Conservation (phyloP, 139 green algal species). For the Nannochloris sp. region DNA sequence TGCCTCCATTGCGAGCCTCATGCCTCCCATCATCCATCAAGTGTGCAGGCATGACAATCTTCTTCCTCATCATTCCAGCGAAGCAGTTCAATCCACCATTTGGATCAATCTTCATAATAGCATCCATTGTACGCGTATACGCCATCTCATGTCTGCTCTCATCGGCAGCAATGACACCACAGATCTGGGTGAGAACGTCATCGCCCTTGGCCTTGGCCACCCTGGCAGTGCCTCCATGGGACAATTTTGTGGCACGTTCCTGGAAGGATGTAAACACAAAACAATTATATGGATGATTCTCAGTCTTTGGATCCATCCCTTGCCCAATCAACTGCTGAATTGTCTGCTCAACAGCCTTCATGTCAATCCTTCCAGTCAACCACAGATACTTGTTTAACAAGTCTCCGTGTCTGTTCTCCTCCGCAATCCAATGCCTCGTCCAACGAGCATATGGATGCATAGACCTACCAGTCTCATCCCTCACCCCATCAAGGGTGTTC, state of each 20-base stretch:
- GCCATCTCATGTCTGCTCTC: conserved; percentile 94
- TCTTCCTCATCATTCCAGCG: conserved; percentile 97
- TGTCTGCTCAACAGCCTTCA: conserved; percentile 72
- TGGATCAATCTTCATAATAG: conserved; percentile 79
- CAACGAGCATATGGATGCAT: conserved; percentile 67
- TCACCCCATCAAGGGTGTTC: conserved; percentile 95
- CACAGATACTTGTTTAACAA: conserved; percentile 94
- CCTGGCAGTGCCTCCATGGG: conserved; percentile 89
- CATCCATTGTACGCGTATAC: conserved; percentile 85
- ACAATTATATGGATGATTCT: conserved; percentile 15
- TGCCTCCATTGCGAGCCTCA: conserved; percentile 35
- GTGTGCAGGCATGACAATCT: conserved; percentile 98
- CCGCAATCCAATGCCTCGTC: conserved; percentile 84
- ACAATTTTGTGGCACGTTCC: conserved; percentile 90
- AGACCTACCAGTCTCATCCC: conserved; percentile 66
- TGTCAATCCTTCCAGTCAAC: conserved; percentile 42
- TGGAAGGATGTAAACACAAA: conserved; percentile 64
- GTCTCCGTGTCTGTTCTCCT: conserved; percentile 99
- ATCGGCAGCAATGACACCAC: conserved; percentile 85
- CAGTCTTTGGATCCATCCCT: conserved; percentile 19
- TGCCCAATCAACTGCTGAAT: conserved; percentile 43
- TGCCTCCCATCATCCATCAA: conserved; percentile 89
- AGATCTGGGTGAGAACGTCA: conserved; percentile 71
- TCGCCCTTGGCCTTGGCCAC: conserved; percentile 81
- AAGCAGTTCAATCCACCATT: conserved; percentile 82